Evolutionary conservation across 805 yeast genomes (phyloP), one percentile per base, ranked within the genome.

Genomic region (Kluyveromyces aestuarii): DNA sequence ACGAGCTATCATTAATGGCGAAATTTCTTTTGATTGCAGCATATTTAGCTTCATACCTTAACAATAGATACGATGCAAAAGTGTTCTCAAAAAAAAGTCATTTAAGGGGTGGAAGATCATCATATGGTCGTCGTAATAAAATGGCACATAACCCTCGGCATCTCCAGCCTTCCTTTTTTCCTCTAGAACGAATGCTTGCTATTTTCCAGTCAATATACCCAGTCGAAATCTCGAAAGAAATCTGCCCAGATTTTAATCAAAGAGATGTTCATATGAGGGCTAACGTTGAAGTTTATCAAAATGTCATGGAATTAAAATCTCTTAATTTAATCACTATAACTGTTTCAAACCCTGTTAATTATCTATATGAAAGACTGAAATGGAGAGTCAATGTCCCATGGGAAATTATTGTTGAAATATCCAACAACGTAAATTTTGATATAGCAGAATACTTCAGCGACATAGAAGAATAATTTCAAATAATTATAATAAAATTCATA

Each of bases 361-460:
- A 76, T 21, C 66, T 88, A 40, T 83, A 80, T 47, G 79, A 88
- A 17, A 77, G 79, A 49, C 76, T 85, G 1, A 78, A 82, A 57
- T 89, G 95, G 95, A 82, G 77, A 60, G 80, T 87, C 52, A 86
- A 85, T 57, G 79, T 84, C 8, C 74, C 80, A 40, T 88, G 87
- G 85, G 75, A 74, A 35, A 73, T 79, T 8, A 75, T 84, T 10
- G 73, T 74, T 52, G 72, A 73, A 44, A 70, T 88, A 37, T 80
- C 95, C 0, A 64, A 71, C 18, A 86, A 84, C 18, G 70, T 89
- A 8, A 71, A 76, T 9, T 79, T 90, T 56, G 86, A 82, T 1
- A 71, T 89, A 10, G 79, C 74, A 27, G 80, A 77, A 50, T 87
- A 82, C 58, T 56, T 87, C 42, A 56, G 56, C 40, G 58, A 50